Evolutionary conservation across 2,329 filamentous ascomycete genomes (phyloP), one percentile per base, ranked within the genome.

Genomic region (Penicillium freii): DNA sequence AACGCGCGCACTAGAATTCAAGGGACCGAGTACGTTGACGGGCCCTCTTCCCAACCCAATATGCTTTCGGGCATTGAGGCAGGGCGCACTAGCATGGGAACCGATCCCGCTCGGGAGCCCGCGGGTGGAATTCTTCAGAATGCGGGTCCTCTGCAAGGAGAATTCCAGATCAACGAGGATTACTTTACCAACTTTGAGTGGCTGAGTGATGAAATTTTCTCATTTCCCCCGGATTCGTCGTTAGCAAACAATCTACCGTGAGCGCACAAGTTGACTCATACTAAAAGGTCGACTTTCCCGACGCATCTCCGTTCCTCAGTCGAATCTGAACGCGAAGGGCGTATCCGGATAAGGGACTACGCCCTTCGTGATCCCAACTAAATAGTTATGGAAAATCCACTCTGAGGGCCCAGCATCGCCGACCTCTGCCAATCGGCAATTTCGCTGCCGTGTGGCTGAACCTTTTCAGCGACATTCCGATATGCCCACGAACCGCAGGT

Each of bases 161-260:
- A 66, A 5, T 51, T 67, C 19, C 60, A 62, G 13, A 66, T 74
- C n/a, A 69, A 75, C 44, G 73, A 76, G 23, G 67, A 74, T 39
- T 75, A 76, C 47, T 61, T 76, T 4, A 67, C 72, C 0, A 72
- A 76, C 51, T 72, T 76, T 21, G 74, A 76, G 51, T 76, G 74
- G 74, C 68, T 75, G 13, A 63, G 65, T 3, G 70, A 73, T 29
- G 71, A 73, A 48, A 62, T 73, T 6, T 66, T 71, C 39, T 63
- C 67, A 1, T 65, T 67, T 19, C 60, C 60, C 4, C 54, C 63
- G 17, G 61, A 60, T 19, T 72, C 65, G 65, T 54, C 65, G 7
- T 57, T 58, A 0, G 33, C 51, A 2, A 63, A 49, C n/a, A 62
- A 60, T 31, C 31, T 65, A 11, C 48, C 66, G 1, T 67, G 53